phyloP scores from a whole-genome alignment of 495 filamentous ascomycete species.

The Aspergillus panamensis region DNA sequence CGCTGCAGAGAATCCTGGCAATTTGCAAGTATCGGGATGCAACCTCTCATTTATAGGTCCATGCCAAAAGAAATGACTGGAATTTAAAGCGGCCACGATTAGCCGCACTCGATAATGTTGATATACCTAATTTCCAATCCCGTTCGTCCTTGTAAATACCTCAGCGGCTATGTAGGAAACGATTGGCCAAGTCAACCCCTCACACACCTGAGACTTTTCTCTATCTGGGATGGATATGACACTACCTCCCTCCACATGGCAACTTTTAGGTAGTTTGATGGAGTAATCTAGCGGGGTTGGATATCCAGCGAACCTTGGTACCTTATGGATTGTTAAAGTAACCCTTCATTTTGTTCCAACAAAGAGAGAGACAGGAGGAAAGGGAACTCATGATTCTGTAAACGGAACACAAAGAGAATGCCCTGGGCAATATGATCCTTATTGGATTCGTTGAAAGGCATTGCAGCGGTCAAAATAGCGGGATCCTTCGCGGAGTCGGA shows the following conservation, averaged over 20 bases:
- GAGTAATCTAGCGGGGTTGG: too few relatives aligned
- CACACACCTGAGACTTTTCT: not conserved
- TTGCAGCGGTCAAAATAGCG: not conserved
- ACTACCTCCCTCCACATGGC: not conserved
- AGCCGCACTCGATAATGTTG: not conserved
- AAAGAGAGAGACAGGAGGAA: too few relatives aligned
- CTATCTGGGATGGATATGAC: not conserved
- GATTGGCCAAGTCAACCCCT: not conserved
- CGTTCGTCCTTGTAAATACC: not conserved
- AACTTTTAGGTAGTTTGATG: too few relatives aligned
- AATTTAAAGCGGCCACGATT: not conserved
- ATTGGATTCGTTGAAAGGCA: too few relatives aligned
- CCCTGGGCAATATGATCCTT: too few relatives aligned
- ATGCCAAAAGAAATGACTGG: not conserved
- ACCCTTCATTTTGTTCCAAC: too few relatives aligned
- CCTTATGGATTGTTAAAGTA: too few relatives aligned
- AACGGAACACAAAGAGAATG: too few relatives aligned
- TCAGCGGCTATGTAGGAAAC: not conserved
- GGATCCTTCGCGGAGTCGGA: not conserved
- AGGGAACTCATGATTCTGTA: too few relatives aligned
- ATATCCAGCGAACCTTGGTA: too few relatives aligned
- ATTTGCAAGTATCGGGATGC: not conserved
- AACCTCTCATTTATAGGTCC: not conserved
- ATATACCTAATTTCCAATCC: not conserved
- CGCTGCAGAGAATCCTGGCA: too few relatives aligned